Evolutionary conservation across 2,329 filamentous ascomycete species (phyloP), one percentile per base, ranked within the genome.

Genomic region (Monosporascus sp.): DNA sequence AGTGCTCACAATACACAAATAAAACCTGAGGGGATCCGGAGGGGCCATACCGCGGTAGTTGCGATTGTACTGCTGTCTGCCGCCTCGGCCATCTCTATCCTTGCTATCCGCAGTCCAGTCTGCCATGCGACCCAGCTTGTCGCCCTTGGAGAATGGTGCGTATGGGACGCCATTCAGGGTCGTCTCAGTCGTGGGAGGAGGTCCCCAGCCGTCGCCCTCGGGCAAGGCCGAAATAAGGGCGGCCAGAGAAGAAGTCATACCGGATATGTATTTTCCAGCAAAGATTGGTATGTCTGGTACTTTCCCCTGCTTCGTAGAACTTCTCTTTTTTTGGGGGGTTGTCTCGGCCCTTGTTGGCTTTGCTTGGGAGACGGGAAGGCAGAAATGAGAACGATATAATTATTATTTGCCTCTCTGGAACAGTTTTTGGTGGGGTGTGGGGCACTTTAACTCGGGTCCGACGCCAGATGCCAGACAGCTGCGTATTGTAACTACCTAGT

Each of bases 101-200:
- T 97, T 97, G 72, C 89, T 86, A 70, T 97, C 94, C 48, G 85
- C 70, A 18, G 92, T 96, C 94, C 94, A 99, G 79, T 99, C 94
- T 57, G 94, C 94, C 92, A 99, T 97, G 72, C 94, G 92, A 68
- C 94, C 94, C 56, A 99, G 81, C 82, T 97, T 97, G 79, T 99
- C 94, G 71, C 90, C 91, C 77, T 99, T 99, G 62, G 92, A 97
- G 80, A 94, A 99, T 57, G 94, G 94, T 65, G 94, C 94, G 73
- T 97, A 99, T 39, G 94, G 94, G 49, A 97, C 90, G 70, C 94
- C 94, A 70, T 96, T 87, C 66, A 97, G 83, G 57, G 89, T 96
- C 60, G 90, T 96, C 72, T 96, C 90, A 65, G 77, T 84, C 56
- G 91, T 88, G 62, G 88, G 83, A 57, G 88, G 73, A 51, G 93